Evolutionary conservation across 176 grass and related monocot genomes (phyloP), one percentile per base, ranked within the genome.

Genomic region (Rhynchospora pubera): DNA sequence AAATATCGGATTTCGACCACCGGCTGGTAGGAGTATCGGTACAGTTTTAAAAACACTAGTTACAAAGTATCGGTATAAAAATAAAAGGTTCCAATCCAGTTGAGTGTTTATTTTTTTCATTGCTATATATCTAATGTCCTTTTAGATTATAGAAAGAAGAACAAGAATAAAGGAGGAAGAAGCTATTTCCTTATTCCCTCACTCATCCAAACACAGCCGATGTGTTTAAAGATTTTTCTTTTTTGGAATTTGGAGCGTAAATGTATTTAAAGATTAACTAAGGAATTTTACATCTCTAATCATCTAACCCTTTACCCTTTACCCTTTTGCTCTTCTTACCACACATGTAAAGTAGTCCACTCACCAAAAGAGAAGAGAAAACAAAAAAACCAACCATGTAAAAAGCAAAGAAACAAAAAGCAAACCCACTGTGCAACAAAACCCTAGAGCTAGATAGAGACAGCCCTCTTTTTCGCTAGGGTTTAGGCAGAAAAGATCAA

Each of bases 321-420:
- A 56, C 14, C 50, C 72, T 77, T 39, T 77, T 77, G 72, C 50
- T 77, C 72, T 77, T 45, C 16, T 66, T 47, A 66, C 45, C 61
- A 67, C 57, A 65, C 55, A 66, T 65, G 62, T 65, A 82, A 82
- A 82, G 58, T 66, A 51, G 79, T 82, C 59, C 79, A 82, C 79
- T 82, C 79, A 82, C 79, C 7, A 51, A 82, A 82, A 82, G 39
- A 77, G 48, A 46, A 26, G 48, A 74, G 43, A 80, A 89, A 92
- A 88, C 84, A 86, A 90, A n/a, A n/a, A 87, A 94, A 93, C 83
- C 87, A 91, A 50, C 76, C 80, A 51, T 19, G 71, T 75, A 84
- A 84, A 84, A 84, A 77, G 70, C 52, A 84, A 85, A 65, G 13
- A 82, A 82, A 82, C 79, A 82, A 82, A 82, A 82, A 82, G 79